Percentiles rank a stretch among this genome's conserved stretches.
Conservation (phyloP, 1,284 basidiomycete genomes). For the Trichosporon coremiiforme region DNA sequence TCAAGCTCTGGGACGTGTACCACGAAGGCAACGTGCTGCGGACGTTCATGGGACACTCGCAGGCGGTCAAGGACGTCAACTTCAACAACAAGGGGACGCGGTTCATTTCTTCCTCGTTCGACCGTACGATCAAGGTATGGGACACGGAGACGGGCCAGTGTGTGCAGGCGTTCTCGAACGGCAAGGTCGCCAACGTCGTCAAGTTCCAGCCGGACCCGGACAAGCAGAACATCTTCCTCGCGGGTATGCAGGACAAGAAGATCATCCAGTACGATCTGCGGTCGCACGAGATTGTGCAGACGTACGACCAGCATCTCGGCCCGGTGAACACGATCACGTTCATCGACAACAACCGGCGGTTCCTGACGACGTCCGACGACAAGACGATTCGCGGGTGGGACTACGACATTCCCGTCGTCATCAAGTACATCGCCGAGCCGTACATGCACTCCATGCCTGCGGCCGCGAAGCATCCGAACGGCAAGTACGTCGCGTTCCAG, state of each 20-base stretch:
- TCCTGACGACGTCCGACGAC: slow-evolving; percentile 98
- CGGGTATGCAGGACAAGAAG: slow-evolving; percentile 99
- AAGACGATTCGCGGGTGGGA: slow-evolving; percentile 99
- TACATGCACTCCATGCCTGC: slow-evolving; percentile 99
- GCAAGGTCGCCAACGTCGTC: slow-evolving; percentile 93
- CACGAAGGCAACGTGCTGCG: slow-evolving; percentile 93
- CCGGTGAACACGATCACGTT: slow-evolving; percentile 99
- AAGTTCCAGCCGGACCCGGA: slow-evolving; percentile 94
- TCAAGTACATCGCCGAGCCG: slow-evolving; percentile 99
- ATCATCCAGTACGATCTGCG: slow-evolving; percentile 97
- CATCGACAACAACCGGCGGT: slow-evolving; percentile 90
- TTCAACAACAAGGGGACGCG: slow-evolving; percentile 89
- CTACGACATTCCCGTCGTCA: slow-evolving; percentile 96
- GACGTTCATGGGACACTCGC: slow-evolving; percentile 95
- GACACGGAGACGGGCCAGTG: slow-evolving; percentile 97
- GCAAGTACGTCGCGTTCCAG: slow-evolving; percentile 95
- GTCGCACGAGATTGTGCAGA: slow-evolving; percentile 90
- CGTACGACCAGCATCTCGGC: slow-evolving; percentile 97
- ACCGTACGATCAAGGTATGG: slow-evolving; percentile 98
- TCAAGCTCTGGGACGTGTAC: slow-evolving; percentile 99
- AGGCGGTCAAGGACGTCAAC: slow-evolving; percentile 92
- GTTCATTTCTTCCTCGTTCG: slow-evolving; percentile 92
- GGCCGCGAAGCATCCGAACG: slow-evolving; percentile 88
- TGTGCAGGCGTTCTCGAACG: slow-evolving; percentile 91
- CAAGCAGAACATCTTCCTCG: slow-evolving; percentile 94